Conservation (phyloP, 768 basidiomycete genomes). For the Russula virescens region DNA sequence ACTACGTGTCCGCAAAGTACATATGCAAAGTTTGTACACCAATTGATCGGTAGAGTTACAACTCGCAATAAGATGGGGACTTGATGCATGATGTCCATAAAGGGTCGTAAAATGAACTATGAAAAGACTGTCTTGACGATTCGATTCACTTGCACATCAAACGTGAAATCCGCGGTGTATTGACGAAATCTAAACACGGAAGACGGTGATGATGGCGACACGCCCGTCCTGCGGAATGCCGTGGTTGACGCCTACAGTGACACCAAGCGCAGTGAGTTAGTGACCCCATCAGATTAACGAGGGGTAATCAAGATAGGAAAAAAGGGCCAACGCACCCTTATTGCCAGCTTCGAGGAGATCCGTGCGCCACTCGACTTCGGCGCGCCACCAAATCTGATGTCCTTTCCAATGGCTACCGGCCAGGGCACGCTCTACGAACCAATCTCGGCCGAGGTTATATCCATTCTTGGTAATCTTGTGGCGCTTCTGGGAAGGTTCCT, state of each 20-base stretch:
- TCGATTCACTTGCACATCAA: not conserved
- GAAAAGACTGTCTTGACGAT: not conserved
- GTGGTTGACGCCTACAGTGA: conserved; percentile 63
- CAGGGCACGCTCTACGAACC: conserved; percentile 61
- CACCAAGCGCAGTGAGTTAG: too few species aligned
- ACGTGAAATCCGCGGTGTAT: too few species aligned
- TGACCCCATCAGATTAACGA: not conserved
- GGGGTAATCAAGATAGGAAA: not conserved
- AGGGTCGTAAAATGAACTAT: not conserved
- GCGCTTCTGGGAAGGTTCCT: conserved; percentile 57
- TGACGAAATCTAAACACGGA: conserved; percentile 34
- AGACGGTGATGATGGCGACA: conserved; percentile 71
- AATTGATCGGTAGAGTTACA: too few species aligned
- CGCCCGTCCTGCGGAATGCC: conserved; percentile 76
- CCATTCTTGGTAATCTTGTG: conserved; percentile 76
- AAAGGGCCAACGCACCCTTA: conserved; percentile 42
- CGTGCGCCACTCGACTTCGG: conserved; percentile 68
- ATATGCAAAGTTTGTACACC: not conserved
- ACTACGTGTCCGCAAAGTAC: not conserved
- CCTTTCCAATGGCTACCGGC: conserved; percentile 52
- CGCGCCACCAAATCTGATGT: conserved; percentile 59
- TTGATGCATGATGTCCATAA: too few species aligned
- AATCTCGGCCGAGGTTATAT: conserved; percentile 79
- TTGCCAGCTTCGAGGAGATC: conserved; percentile 66
- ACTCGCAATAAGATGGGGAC: too few species aligned